A percentile compares a stretch with the other conserved stretches of the same genome.
Conservation (phyloP, 1,284 basidiomycete genomes). For the Vanrija sp. region DNA sequence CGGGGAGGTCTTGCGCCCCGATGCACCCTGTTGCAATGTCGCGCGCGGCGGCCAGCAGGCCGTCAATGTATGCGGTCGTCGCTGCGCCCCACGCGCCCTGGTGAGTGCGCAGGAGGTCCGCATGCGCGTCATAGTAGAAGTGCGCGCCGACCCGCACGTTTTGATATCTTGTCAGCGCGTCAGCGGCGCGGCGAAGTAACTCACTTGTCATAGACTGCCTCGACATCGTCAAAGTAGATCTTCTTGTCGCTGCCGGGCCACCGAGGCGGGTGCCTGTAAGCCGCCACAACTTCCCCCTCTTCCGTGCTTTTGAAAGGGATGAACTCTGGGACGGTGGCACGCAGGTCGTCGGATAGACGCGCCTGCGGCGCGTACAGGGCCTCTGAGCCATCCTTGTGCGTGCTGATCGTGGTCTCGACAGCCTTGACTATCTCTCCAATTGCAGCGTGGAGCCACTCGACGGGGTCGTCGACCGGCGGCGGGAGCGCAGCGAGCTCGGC, state of each 20-base stretch:
- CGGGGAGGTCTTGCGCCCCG: too few species aligned
- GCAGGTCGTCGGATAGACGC: background rate
- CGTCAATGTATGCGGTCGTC: too few species aligned
- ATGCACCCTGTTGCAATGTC: too few species aligned
- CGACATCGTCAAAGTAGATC: background rate
- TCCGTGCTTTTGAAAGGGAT: conserved; percentile 1
- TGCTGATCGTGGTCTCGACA: background rate
- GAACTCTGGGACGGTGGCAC: conserved; percentile 7
- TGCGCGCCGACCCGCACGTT: background rate
- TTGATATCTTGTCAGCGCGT: too few species aligned
- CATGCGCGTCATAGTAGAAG: background rate
- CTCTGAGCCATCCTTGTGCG: background rate
- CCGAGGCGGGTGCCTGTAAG: background rate
- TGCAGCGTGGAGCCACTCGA: conserved; percentile 8
- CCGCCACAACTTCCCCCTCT: too few species aligned
- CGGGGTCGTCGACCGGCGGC: conserved; percentile 6
- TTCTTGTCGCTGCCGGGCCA: background rate
- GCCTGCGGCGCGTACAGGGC: conserved; percentile 5
- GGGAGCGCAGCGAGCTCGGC: background rate
- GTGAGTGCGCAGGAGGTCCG: background rate
- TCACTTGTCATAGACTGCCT: background rate
- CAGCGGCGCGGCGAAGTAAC: too few species aligned
- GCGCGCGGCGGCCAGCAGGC: too few species aligned
- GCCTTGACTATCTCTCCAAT: background rate
- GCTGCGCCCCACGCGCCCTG: too few species aligned